Conservation (phyloP, 2,329 filamentous ascomycete genomes). For the Cladosporium sp. region DNA sequence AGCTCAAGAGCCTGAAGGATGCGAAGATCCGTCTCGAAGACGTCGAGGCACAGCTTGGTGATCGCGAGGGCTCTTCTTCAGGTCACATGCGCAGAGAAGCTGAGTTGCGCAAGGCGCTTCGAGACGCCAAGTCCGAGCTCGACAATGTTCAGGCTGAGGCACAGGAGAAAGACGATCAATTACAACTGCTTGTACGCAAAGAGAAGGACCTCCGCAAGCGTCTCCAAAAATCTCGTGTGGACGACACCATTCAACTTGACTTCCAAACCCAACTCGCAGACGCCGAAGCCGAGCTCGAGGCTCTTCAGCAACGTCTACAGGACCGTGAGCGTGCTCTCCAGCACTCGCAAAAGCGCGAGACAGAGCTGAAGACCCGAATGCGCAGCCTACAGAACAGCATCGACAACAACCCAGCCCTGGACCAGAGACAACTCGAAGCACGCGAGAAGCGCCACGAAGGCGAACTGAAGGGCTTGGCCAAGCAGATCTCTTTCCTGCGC, state of each 20-base stretch:
- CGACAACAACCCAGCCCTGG: conserved; percentile 13
- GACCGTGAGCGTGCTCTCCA: conserved; percentile 35
- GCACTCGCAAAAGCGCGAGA: conserved; percentile 34
- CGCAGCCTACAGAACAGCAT: conserved; percentile 28
- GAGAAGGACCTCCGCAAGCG: conserved; percentile 43
- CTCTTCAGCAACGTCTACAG: conserved; percentile 38
- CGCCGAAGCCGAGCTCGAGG: conserved; percentile 42
- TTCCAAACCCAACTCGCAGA: conserved; percentile 41
- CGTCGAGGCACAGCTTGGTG: conserved; percentile 49
- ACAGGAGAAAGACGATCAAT: conserved; percentile 44
- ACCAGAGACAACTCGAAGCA: conserved; percentile 37
- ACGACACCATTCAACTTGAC: conserved; percentile 38
- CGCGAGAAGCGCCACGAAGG: conserved; percentile 70
- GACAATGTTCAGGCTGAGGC: conserved; percentile 40
- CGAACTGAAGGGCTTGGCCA: conserved; percentile 77
- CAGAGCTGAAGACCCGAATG: conserved; percentile 37
- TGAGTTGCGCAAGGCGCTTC: conserved; percentile 40
- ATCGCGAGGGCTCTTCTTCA: conserved; percentile 38
- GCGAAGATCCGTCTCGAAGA: conserved; percentile 36
- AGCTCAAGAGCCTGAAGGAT: conserved; percentile 35
- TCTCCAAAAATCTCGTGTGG: conserved; percentile 31
- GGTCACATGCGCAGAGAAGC: conserved; percentile 40
- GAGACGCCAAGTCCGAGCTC: conserved; percentile 36
- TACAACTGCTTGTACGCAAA: conserved; percentile 39
- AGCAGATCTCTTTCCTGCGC: conserved; percentile 90